Evolutionary conservation across 2,329 filamentous ascomycete species (phyloP).

Genomic region (Phyllosticta citrichinensis): DNA sequence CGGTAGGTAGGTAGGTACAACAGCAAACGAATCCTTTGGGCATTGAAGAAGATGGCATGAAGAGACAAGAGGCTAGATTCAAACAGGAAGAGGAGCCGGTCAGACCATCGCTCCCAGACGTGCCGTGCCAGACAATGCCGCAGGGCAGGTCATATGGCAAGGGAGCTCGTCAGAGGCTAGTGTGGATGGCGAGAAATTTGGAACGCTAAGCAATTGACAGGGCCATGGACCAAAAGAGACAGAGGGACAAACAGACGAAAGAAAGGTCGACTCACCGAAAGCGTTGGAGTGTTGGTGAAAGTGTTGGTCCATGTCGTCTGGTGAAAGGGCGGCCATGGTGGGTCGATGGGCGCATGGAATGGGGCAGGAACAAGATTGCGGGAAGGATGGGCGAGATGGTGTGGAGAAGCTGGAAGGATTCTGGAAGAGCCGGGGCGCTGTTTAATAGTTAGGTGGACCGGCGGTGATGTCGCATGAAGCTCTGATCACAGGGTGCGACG

Average conservation of each 20-base stretch:
- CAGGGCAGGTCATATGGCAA: background rate
- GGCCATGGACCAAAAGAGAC: background rate
- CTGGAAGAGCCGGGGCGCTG: constrained; percentile 1
- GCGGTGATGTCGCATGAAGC: constrained; percentile 2
- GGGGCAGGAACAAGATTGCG: background rate
- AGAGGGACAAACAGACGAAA: background rate
- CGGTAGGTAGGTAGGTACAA: background rate
- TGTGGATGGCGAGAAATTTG: background rate
- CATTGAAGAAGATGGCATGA: background rate
- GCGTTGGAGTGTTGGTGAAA: constrained; percentile 1
- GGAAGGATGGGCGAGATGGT: background rate
- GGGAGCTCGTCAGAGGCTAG: background rate
- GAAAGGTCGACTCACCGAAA: constrained; percentile 3
- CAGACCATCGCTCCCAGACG: background rate
- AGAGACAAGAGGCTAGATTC: background rate
- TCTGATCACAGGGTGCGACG: background rate
- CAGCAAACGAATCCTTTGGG: background rate
- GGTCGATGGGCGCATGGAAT: background rate
- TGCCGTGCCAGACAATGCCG: background rate
- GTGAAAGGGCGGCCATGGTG: constrained; percentile 6
- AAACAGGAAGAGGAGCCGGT: background rate
- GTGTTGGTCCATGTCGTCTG: constrained; percentile 3
- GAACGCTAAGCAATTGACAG: background rate
- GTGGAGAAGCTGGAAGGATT: background rate
- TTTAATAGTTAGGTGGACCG: constrained; percentile 4